Evolutionary conservation across 495 filamentous ascomycete genomes (phyloP), one percentile per base, ranked within the genome.

Genomic region (Astrocystis sublimbata): DNA sequence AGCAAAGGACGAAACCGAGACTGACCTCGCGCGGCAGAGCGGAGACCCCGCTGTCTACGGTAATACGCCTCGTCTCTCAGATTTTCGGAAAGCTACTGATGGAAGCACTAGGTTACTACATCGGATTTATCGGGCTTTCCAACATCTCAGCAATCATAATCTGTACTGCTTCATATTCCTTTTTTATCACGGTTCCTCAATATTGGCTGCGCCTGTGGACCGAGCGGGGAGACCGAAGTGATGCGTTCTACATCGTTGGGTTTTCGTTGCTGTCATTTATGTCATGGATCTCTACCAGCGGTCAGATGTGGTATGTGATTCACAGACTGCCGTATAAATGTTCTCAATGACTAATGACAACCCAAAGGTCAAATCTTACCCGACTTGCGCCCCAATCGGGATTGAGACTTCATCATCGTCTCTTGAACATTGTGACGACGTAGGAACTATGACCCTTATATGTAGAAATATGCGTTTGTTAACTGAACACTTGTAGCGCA

Each of bases 21-120:
- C 24, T 7, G 68, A 74, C 41, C 56, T 69, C 7, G 57, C 69
- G 15, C 59, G 75, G 40, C 66, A 71, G 45, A 78, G 81, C 1
- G 85, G 85, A 6, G 85, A 88, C 60, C 62, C 81, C 0, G 69
- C 81, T 2, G 76, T 87, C 41, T 89, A 89, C 65, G 31, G 73
- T 77, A 67, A 72, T 77, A 67, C 6, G 5, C 9, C 12, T 31
- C 13, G 19, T 19, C 9, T 21, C 3, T n/a, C 41, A 28, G 21
- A 9, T 17, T 5, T 40, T 6, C 28, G 1, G 17, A 43, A 9
- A 19, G 15, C 21, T 2, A 43, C 36, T 56, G 30, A 56, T 17
- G 8, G 3, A 4, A 10, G 17, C 1, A 3, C n/a, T 56, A 80
- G 78, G 73, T 0, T 89, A 87, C 65, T 90, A 89, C 56, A 69